Evolutionary conservation across 768 basidiomycete genomes (phyloP), one percentile per base, ranked within the genome.

Genomic region (Suillus paluster): DNA sequence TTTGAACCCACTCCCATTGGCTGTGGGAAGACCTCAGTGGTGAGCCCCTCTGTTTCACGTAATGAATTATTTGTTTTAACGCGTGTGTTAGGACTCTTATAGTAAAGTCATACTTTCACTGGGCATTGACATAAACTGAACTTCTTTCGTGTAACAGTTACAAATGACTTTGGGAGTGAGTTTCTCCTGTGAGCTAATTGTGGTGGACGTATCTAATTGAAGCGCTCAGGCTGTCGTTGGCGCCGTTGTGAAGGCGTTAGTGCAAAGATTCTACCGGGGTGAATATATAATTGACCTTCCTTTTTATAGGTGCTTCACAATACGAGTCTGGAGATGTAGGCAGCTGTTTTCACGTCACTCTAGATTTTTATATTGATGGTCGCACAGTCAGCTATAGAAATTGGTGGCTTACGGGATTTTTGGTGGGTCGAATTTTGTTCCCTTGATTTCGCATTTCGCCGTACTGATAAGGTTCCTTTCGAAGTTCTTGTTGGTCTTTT

Each of bases 251-350:
- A 86, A 85, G 75, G 69, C 76, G 86, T 87, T 60, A 52, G 84
- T 75, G 12, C 36, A 19, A 25, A 45, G 38, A 30, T 4, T 14
- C 55, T 41, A 49, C 27, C 49, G 19, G 5, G 4, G 6, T 27
- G 25, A 19, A 6, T 23, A 8, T 15, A 21, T 34, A 25, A 50
- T 56, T 25, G 23, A 34, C 14, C 45, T 39, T 33, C 50, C 10
- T 58, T 38, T 25, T 3, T 30, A 19, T 56, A 88, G 86, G 42
- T 79, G 80, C 54, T 88, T 86, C 61, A 78, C 84, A 1, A 75
- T 87, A 73, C 83, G 86, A 15, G 86, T 88, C 14, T 88, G 85
- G 85, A 73, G 85, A 71, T 88, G 86, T 87, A 71, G 62, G 73
- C 15, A 57, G 66, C 75, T 30, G 53, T 69, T n/a, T 61, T 9